Evolutionary conservation across 2,329 filamentous ascomycete genomes (phyloP).

Genomic region (Endocalyx cinctus): DNA sequence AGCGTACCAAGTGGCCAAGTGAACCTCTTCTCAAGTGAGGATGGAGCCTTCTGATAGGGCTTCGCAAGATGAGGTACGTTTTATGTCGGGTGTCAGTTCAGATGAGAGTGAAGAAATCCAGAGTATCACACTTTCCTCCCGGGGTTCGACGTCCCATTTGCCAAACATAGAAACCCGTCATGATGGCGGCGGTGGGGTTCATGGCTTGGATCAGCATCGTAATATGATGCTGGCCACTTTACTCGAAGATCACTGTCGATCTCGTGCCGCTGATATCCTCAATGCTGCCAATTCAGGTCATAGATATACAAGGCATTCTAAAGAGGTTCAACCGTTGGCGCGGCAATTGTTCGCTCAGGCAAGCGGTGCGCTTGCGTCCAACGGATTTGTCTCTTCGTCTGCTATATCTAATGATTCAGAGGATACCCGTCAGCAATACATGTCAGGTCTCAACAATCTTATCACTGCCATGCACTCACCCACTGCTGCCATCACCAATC

Average conservation of each 20-base stretch:
- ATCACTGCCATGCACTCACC: constrained; percentile 8
- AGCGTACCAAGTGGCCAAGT: too few species aligned
- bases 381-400: constrained; percentile 13
- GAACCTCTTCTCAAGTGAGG: too few species aligned
- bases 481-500: constrained; percentile 5
- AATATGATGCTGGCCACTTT: constrained; percentile 28
- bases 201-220: constrained; percentile 24
- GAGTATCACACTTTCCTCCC: too few species aligned
- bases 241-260: constrained; percentile 26
- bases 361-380: constrained; percentile 20
- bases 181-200: too few species aligned
- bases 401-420: constrained; percentile 15
- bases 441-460: constrained; percentile 24
- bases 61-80: too few species aligned
- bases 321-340: constrained; percentile 21
- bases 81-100: too few species aligned
- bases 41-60: too few species aligned
- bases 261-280: constrained; percentile 23
- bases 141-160: too few species aligned
- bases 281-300: constrained; percentile 18
- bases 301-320: constrained; percentile 21
- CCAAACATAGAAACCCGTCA: too few species aligned
- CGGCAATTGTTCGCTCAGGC: constrained; percentile 19
- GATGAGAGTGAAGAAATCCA: too few species aligned
- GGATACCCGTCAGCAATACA: constrained; percentile 20